Evolutionary conservation across 2,329 filamentous ascomycete species (phyloP), one percentile per base, ranked within the genome.

Genomic region (Colletotrichum liaoningense): DNA sequence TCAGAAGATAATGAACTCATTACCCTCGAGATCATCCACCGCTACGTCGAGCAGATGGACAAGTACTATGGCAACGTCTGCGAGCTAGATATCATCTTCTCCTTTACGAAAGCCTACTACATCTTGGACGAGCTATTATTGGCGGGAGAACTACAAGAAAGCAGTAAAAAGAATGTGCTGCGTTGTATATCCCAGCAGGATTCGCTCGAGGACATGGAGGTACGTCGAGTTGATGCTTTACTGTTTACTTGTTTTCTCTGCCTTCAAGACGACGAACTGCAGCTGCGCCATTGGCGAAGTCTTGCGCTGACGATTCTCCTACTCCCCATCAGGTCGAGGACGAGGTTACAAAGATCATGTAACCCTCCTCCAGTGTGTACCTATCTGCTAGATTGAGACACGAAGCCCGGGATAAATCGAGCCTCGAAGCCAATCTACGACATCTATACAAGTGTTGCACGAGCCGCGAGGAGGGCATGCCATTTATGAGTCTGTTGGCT

Each of bases 21-120:
- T 83, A 98, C 95, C 28, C 94, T 99, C 81, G 97, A 99, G 84
- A 95, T 99, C 81, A 97, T 99, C 80, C 97, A 99, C 84, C 95
- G 97, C 85, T 99, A 99, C 83, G 97, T 99, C 81, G 97, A 99
- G 85, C 97, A 99, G 86, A 99, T 99, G 97, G 97, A 99, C 89
- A 99, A 99, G 84, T 99, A 99, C 88, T 99, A 98, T 84, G 97
- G 97, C 84, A 99, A 99, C 84, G 97, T 99, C 73, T 99, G 97
- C 92, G 97, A 99, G 87, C 91, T 99, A 76, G 95, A 98, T 84
- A 98, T 98, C 85, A 99, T 99, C 84, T 99, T 99, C 90, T 98
- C 98, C 83, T 99, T 99, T 84, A 97, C 98, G 79, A 99, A 99
- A 85, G 97, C 97, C 73, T 99, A 99, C 85, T 99, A 98, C 85